Evolutionary conservation across 768 basidiomycete species (phyloP).

Genomic region (Fomitopsis pulvina): DNA sequence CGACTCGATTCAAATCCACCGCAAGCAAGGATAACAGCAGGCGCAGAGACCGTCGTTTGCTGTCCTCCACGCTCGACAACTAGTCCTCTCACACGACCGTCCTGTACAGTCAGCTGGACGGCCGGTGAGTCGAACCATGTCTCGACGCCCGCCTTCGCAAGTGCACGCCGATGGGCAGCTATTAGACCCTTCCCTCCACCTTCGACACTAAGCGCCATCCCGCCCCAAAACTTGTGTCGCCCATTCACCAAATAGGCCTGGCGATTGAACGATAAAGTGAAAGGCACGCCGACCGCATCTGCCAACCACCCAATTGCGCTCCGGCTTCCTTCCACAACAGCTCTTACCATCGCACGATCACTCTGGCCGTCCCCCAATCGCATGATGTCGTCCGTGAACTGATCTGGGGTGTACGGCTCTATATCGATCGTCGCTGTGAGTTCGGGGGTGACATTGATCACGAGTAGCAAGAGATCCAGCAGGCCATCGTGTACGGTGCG

Average conservation of each 20-base stretch:
- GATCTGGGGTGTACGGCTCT: constrained; percentile 46
- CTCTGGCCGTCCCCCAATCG: constrained; percentile 47
- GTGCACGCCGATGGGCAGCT: constrained; percentile 42
- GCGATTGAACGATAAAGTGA: constrained; percentile 53
- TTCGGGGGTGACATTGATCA: constrained; percentile 39
- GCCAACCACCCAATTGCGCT: constrained; percentile 54
- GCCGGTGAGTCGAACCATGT: constrained; percentile 54
- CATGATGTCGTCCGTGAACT: constrained; percentile 55
- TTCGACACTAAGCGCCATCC: constrained; percentile 53
- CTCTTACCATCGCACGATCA: constrained; percentile 40
- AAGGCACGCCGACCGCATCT: constrained; percentile 42
- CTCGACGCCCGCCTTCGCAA: constrained; percentile 43
- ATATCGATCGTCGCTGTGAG: constrained; percentile 45
- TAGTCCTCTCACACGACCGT: constrained; percentile 39
- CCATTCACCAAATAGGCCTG: constrained; percentile 64
- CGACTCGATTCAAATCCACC: constrained; percentile 61
- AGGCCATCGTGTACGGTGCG: constrained; percentile 59
- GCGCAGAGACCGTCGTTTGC: constrained; percentile 29
- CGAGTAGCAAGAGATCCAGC: constrained; percentile 49
- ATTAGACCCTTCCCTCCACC: constrained; percentile 68
- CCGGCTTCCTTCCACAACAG: constrained; percentile 50
- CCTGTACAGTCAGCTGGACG: constrained; percentile 27
- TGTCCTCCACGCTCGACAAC: constrained; percentile 34
- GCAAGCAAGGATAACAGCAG: constrained; percentile 52
- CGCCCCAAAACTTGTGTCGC: constrained; percentile 65